phyloP scores from a whole-genome alignment of 345 rosid genomes.

The Ricinus communis region DNA sequence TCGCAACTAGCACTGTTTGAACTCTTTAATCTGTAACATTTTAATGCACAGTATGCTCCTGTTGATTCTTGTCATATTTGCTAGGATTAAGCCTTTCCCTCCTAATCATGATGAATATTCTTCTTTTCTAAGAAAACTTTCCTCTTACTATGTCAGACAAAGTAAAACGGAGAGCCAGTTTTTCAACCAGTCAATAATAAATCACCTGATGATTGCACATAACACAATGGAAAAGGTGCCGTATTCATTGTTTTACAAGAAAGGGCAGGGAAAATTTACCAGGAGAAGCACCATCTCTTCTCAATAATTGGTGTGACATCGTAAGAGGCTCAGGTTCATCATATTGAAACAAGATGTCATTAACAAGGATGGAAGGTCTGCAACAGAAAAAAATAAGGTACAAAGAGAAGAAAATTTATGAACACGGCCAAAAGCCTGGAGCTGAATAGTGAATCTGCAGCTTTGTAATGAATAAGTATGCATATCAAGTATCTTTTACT shows the following conservation, averaged over 20 bases:
- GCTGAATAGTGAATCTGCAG: not conserved
- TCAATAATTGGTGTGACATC: slow-evolving; percentile 43
- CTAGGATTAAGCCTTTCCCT: not conserved
- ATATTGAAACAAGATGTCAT: slow-evolving; percentile 55
- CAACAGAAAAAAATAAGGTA: slow-evolving; percentile 20
- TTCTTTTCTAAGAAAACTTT: too few species aligned
- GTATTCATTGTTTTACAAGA: not conserved
- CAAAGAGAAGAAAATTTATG: not conserved
- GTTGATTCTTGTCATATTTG: not conserved
- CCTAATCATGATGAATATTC: not conserved
- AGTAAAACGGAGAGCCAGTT: not conserved
- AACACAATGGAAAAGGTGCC: not conserved
- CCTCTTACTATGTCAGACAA: not conserved
- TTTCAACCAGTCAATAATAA: not conserved
- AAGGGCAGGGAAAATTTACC: slow-evolving; percentile 31
- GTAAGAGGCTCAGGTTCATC: slow-evolving; percentile 44
- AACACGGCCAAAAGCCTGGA: not conserved
- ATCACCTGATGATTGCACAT: not conserved
- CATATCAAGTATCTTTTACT: not conserved
- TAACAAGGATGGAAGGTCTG: slow-evolving; percentile 75
- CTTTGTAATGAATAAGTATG: not conserved
- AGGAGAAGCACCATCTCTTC: slow-evolving; percentile 46
- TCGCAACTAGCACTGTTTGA: not conserved
- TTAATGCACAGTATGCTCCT: not conserved
- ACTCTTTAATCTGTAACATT: not conserved